Base-by-base conservation (phyloP, 1,139 yeast genomes). In the Meyerozyma carpophila region DNA sequence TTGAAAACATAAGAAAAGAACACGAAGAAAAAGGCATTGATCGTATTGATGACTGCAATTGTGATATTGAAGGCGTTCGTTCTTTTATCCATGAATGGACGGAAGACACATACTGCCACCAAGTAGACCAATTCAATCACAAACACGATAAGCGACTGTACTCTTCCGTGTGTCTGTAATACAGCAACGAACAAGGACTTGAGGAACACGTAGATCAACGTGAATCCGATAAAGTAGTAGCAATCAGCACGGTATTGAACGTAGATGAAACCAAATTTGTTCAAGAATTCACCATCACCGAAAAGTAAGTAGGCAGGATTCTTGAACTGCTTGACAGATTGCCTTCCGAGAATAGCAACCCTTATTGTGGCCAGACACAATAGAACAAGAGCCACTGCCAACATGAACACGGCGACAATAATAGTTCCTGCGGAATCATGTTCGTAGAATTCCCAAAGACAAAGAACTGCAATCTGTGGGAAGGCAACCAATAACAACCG, bases 71-170 rank as follows among this genome's bases (percentile, higher is more conserved):
- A 87, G 26, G 82, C 84, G 59, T 94, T 93, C 24, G 98, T 91
- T 65, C 95, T 79, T 65, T 85, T 90, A 68, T 93, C 98, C 93
- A 94, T 82, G 62, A 79, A 93, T 5, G 98, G 98, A 63, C 93
- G 81, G 49, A 77, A 69, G 74, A 79, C 76, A 57, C 91, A 82
- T 31, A 90, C 57, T 1, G 71, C 70, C 28, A 76, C 75, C 52
- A 86, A 78, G 63, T 84, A 89, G 18, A 75, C 54, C 49, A 91
- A 68, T 62, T 93, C 98, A 50, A 88, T 72, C 13, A 73, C 79
- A 57, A 91, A 86, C 8, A 91, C 75, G 42, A 88, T 73, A 48
- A 88, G 75, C 1, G 96, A 85, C 61, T 88, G 96, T 8, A 77
- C 83, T 56, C 82, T 84, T 48, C 98, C 98, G 34, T 81, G 74